phyloP scores from a whole-genome alignment of 2,329 filamentous ascomycete genomes.

The Hypoxylon sp. region DNA sequence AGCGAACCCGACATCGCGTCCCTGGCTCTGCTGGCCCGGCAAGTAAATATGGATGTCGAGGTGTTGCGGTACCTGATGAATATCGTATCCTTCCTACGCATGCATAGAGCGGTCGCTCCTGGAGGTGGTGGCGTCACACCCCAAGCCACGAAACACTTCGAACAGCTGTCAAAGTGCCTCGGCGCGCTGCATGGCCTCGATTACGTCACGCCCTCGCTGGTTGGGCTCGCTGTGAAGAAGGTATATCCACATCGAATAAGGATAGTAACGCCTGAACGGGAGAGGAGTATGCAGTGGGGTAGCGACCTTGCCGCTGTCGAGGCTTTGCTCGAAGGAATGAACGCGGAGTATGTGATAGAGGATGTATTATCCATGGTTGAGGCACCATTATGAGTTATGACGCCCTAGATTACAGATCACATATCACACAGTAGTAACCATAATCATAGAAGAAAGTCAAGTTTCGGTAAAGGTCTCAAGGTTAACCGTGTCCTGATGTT shows the following conservation, averaged over 20 bases:
- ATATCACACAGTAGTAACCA: neutral
- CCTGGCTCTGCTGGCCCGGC: conserved; percentile 71
- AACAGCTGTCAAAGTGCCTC: conserved; percentile 77
- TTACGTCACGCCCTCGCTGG: conserved; percentile 87
- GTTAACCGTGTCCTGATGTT: conserved; percentile 10
- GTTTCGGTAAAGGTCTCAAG: neutral
- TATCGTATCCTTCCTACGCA: conserved; percentile 86
- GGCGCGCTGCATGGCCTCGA: conserved; percentile 85
- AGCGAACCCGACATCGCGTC: conserved; percentile 67
- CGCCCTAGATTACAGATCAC: conserved; percentile 25
- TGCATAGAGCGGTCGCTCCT: conserved; percentile 82
- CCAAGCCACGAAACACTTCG: conserved; percentile 82
- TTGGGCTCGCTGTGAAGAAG: conserved; percentile 86
- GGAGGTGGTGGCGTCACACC: conserved; percentile 79
- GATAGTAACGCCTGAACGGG: conserved; percentile 72
- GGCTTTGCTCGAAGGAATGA: conserved; percentile 73
- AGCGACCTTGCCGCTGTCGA: conserved; percentile 81
- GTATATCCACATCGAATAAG: conserved; percentile 88
- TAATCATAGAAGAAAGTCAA: conserved; percentile 1
- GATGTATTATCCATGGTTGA: conserved; percentile 73
- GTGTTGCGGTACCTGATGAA: conserved; percentile 89
- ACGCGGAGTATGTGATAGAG: conserved; percentile 75
- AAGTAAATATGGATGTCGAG: conserved; percentile 79
- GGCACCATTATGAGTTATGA: conserved; percentile 63
- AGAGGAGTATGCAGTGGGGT: conserved; percentile 94